These are phyloP conservation scores for Penicillium sp. DNA, from an alignment of 2,329 filamentous ascomycete genomes.

Conservation along the genomic window DNA sequence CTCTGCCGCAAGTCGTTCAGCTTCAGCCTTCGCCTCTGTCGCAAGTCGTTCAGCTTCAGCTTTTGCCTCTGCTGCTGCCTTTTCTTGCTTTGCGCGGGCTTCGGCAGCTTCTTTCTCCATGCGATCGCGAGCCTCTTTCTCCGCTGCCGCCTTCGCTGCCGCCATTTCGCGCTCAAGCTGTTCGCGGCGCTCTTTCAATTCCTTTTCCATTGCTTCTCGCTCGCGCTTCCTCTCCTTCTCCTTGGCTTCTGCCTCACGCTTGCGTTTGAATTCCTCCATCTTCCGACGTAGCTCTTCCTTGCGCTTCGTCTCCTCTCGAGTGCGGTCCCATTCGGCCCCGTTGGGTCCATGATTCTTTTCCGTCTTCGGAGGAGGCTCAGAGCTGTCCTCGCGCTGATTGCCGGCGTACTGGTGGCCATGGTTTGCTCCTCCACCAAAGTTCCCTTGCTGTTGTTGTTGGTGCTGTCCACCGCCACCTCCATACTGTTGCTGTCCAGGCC, in stretches of 20 bases:
- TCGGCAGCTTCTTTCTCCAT: constrained; percentile 29
- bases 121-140: constrained; percentile 37
- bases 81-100: constrained; percentile 17
- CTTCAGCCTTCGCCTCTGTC: constrained; percentile 22
- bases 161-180: constrained; percentile 40
- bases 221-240: constrained; percentile 41
- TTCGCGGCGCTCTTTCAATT: constrained; percentile 40
- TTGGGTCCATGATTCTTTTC: not conserved
- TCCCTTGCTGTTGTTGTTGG: constrained; percentile 28
- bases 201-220: constrained; percentile 41
- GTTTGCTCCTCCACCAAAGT: constrained; percentile 29
- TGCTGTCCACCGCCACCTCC: constrained; percentile 12
- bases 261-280: constrained; percentile 39
- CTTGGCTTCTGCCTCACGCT: constrained; percentile 37
- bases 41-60: constrained; percentile 17
- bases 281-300: constrained; percentile 40
- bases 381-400: constrained; percentile 36
- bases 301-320: constrained; percentile 33
- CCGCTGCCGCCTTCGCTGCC: constrained; percentile 32
- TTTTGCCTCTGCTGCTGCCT: constrained; percentile 25
- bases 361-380: constrained; percentile 20
- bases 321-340: constrained; percentile 28
- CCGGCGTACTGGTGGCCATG: constrained; percentile 35
- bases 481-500: constrained; percentile 23
- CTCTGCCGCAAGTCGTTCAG: constrained; percentile 20